Conservation (phyloP, 768 basidiomycete species). For the Galerina marginata region DNA sequence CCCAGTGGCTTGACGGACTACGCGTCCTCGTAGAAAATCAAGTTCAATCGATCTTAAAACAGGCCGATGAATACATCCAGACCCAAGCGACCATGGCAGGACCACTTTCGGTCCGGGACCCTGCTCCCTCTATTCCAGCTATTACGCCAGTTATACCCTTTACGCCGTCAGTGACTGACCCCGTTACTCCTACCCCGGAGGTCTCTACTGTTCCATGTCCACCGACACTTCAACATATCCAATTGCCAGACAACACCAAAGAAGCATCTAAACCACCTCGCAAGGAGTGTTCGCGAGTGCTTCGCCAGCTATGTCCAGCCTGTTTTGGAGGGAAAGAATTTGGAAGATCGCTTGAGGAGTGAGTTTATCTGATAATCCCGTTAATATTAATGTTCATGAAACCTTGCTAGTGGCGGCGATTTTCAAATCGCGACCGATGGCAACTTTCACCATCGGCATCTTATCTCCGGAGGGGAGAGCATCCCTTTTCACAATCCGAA, state of each 20-base stretch:
- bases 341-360: constrained; percentile 27
- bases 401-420: constrained; percentile 38
- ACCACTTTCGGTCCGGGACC: no score
- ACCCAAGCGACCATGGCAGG: no score
- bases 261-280: no score
- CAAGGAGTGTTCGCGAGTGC: constrained; percentile 23
- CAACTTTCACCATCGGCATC: constrained; percentile 45
- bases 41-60: neutral
- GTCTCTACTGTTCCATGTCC: no score
- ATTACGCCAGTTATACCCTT: no score
- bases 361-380: constrained; percentile 9
- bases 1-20: constrained; percentile 29
- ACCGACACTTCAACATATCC: no score
- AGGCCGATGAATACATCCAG: neutral
- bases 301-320: constrained; percentile 35
- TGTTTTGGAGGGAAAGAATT: constrained; percentile 36
- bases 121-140: no score
- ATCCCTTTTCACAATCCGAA: constrained; percentile 36
- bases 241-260: no score
- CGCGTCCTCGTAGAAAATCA: constrained; percentile 15
- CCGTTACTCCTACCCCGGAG: no score
- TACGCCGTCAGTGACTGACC: no score
- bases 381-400: neutral
- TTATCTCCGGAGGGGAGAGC: constrained; percentile 32
- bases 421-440: constrained; percentile 42